Base-by-base conservation (phyloP, 345 rosid species). In the Sisymbrium irio region DNA sequence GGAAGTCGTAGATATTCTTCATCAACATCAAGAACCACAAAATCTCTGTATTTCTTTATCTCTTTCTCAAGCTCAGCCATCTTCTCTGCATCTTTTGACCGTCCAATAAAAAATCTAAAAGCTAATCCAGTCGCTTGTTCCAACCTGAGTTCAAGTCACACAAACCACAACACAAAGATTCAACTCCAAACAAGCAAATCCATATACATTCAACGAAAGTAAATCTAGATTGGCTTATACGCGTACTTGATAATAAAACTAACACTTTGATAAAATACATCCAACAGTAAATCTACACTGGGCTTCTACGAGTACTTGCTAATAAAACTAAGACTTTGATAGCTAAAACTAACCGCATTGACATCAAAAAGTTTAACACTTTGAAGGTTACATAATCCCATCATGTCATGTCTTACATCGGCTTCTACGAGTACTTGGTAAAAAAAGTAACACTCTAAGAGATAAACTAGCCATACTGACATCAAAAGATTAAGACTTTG, bases 51-150 rank as follows among this genome's bases (percentile, higher is more conserved):
- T 51, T 81, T 79, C 25, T 81, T 80, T 1, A 89, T 83, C 82
- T 92, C 97, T 46, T 81, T 72, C 63, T 83, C 74, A 46, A 92
- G 92, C 74, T 63, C 73, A 40, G 83, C 76, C 96, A 89, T 92
- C 83, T 86, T 89, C 67, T 71, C 77, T 15, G 62, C 71, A 82
- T 86, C 85, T 60, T 85, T 92, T 3, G 96, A 80, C 66, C 80
- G 72, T 67, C 96, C 97, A 70, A 88, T 89, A 4, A 92, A 89
- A 42, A 89, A 92, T 67, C 96, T 86, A 76, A 85, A 89, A 44
- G 92, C 89, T 60, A 92, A 78, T 57, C 93, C 96, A 20, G 97
- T 92, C 39, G 96, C 90, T 73, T 92, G 93, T 84, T 92, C 97
- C 84, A 92, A 80, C 78, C 96, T 92, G 13, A 45, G 32, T 62